A percentile compares a stretch with the other conserved stretches of the same genome.
Evolutionary conservation across 441 rosid species (phyloP).

Genomic region (Adansonia madagascariensis): DNA sequence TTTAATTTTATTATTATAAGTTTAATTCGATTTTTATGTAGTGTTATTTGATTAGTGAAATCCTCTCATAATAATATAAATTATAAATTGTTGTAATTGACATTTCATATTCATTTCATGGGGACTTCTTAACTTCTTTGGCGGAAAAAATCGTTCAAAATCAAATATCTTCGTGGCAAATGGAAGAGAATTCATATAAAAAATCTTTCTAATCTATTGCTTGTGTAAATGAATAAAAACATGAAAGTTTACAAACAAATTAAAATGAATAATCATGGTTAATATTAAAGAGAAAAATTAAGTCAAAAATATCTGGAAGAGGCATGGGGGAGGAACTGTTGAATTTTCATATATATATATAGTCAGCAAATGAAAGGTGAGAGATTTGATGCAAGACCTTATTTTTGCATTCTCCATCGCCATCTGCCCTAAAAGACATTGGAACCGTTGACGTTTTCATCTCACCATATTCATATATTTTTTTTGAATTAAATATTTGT

Average conservation of each 20-base stretch:
- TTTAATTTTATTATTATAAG: too few relatives aligned
- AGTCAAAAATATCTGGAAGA: too few relatives aligned
- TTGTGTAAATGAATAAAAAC: background rate
- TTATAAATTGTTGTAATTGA: too few relatives aligned
- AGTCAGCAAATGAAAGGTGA: slow-evolving; percentile 21
- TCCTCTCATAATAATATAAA: too few relatives aligned
- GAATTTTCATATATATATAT: too few relatives aligned
- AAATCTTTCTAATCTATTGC: background rate
- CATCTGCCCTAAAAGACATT: slow-evolving; percentile 32
- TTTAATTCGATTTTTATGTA: too few relatives aligned
- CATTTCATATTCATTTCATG: too few relatives aligned
- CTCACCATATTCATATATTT: slow-evolving; percentile 34
- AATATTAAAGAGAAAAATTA: background rate
- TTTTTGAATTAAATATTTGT: background rate
- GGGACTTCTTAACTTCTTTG: slow-evolving; percentile 11
- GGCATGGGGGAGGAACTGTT: too few relatives aligned
- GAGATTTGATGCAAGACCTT: slow-evolving; percentile 42
- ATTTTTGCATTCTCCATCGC: background rate
- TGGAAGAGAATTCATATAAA: too few relatives aligned
- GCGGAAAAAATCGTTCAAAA: background rate
- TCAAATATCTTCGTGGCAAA: background rate
- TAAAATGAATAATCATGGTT: background rate
- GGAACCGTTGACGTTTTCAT: slow-evolving; percentile 40
- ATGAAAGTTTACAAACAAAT: background rate
- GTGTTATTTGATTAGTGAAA: too few relatives aligned